Evolutionary conservation across 306 rosid genomes (phyloP), one percentile per base, ranked within the genome.

Genomic region (Castanea sativa): DNA sequence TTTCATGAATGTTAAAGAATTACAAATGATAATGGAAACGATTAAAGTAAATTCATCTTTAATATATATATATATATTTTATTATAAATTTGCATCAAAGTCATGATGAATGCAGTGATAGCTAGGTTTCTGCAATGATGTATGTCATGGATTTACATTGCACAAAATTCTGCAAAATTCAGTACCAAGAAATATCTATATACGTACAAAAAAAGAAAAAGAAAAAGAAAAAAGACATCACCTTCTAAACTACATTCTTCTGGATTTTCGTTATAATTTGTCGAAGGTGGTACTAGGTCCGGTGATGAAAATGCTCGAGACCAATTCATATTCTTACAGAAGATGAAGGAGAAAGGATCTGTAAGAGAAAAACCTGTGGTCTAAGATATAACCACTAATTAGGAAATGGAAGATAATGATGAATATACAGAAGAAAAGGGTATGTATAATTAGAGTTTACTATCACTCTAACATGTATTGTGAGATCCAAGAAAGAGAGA

Each of bases 221-320:
- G 4, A 4, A 41, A 41, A 2, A 32, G 1, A 32, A 7, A 23
- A 15, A 29, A 23, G 23, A 1, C 10, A 81, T 88, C 82, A 94
- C 98, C 98, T 83, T 82, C 97, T 23, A 92, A 84, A 51, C 58
- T 41, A 73, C 82, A 86, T 79, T 87, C 91, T 25, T 80, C 91
- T 41, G 68, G 57, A 4, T 49, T 78, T 67, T 13, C 87, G 29
- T 35, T 32, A 35, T 82, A 80, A 71, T 61, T 83, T 63, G 83
- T 19, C n/a, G 86, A 81, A 55, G 91, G 75, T 80, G 91, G 29
- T 11, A 32, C 43, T 45, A 88, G 73, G 13, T 87, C 84, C 0
- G 94, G 93, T 41, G 92, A 91, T 49, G 97, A 91, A 81, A 65
- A 74, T 55, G 90, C 89, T 81, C 90, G 84, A 59, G 27, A 1